Conservation (phyloP, 2,329 filamentous ascomycete genomes). For the Chalaropsis thielavioides region DNA sequence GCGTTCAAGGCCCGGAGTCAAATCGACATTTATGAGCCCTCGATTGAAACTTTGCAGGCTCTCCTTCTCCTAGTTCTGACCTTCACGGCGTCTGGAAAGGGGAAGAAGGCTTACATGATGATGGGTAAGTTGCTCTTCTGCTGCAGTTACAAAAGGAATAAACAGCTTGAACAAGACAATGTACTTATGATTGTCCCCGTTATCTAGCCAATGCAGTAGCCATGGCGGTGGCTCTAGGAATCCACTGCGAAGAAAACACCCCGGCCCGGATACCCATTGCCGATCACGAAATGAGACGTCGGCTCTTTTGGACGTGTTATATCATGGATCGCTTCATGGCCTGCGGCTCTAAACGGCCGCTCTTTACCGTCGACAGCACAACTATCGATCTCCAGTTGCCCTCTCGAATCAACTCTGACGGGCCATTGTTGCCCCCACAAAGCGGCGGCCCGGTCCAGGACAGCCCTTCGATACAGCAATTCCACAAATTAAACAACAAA, state of each 20-base stretch:
- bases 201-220: constrained; percentile 54
- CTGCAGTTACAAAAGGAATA: not conserved
- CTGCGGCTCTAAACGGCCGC: constrained; percentile 68
- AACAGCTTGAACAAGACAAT: not conserved
- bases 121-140: constrained; percentile 44
- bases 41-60: constrained; percentile 61
- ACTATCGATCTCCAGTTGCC: constrained; percentile 57
- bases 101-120: constrained; percentile 78
- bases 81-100: constrained; percentile 62
- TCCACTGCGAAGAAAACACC: constrained; percentile 62
- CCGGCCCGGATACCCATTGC: constrained; percentile 22
- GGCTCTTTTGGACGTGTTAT: constrained; percentile 84
- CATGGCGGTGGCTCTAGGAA: constrained; percentile 69
- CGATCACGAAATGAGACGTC: constrained; percentile 61
- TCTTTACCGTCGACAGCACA: constrained; percentile 63
- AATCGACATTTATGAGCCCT: constrained; percentile 68
- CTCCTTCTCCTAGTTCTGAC: constrained; percentile 61
- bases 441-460: constrained; percentile 60
- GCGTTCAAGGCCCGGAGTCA: constrained; percentile 52
- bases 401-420: constrained; percentile 49
- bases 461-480: constrained; percentile 58
- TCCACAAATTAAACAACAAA: constrained; percentile 53
- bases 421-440: constrained; percentile 48
- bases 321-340: constrained; percentile 71
- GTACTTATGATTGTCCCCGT: constrained; percentile 24